Evolutionary conservation across 2,329 filamentous ascomycete genomes (phyloP), one percentile per base, ranked within the genome.

Genomic region (Stagonosporopsis chrysanthemi): DNA sequence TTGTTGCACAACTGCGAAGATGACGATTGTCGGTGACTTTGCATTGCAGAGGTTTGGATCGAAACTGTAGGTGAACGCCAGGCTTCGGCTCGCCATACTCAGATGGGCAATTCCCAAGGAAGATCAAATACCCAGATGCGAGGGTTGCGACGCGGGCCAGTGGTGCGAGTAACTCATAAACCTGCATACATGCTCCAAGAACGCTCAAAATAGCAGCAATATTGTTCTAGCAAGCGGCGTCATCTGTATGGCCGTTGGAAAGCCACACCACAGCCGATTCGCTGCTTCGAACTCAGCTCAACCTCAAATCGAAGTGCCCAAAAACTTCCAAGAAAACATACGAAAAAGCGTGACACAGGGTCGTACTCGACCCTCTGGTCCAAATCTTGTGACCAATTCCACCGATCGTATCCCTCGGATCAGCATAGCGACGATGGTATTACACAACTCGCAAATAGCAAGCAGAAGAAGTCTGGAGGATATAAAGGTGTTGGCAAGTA

Each of bases 191-290:
- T 8, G 24, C 7, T 33, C 15, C 41, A 44, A 44, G 26, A 11
- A 31, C 5, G 26, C 35, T 22, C 4, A 19, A 22, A 56, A 50
- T 56, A 56, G 52, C 17, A 56, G 28, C 46, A 45, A 56, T 56
- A 50, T 40, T 29, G 19, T 41, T 12, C 12, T 2, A 4, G 29
- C 19, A 50, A 50, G 28, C 28, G 19, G 35, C 41, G 45, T 31
- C 40, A 26, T 45, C 33, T 56, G 41, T 47, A 39, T 51, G 53
- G 47, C 19, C n/a, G 17, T 38, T 26, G 11, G 23, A 35, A 46
- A 56, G 53, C 53, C 53, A 52, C 47, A n/a, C 14, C 3, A 3
- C n/a, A 36, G 33, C 36, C 23, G 47, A 51, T 56, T 56, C 42
- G 47, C 36, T 28, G 33, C n/a, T 7, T 6, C 22, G 12, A 24